Evolutionary conservation across 2,329 filamentous ascomycete species (phyloP).

Genomic region (Colletotrichum filicis): DNA sequence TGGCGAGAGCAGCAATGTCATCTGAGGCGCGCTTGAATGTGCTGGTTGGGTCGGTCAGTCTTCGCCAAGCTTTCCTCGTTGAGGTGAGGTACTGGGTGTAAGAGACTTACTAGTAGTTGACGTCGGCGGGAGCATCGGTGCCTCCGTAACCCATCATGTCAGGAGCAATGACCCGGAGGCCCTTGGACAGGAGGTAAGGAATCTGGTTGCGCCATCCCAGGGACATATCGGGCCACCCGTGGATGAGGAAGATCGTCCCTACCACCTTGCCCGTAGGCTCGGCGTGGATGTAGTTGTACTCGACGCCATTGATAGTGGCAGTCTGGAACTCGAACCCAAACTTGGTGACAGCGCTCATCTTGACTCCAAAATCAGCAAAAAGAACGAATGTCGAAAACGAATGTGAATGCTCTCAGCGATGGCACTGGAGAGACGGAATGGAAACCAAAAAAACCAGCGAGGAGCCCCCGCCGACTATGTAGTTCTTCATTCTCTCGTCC

Average conservation of each 20-base stretch:
- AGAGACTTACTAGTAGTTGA: constrained; percentile 19
- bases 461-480: constrained; percentile 32
- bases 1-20: constrained; percentile 76
- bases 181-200: constrained; percentile 72
- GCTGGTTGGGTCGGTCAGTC: constrained; percentile 62
- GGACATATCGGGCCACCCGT: constrained; percentile 80
- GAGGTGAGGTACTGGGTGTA: too few species aligned
- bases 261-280: constrained; percentile 50
- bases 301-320: constrained; percentile 55
- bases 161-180: constrained; percentile 77
- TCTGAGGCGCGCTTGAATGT: constrained; percentile 75
- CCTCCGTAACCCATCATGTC: constrained; percentile 84
- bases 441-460: neutral
- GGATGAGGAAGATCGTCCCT: constrained; percentile 59
- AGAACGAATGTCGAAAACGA: neutral
- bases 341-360: neutral
- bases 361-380: neutral
- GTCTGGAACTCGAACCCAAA: constrained; percentile 13
- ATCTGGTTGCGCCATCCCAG: constrained; percentile 86
- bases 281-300: constrained; percentile 69
- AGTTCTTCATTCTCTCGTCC: neutral
- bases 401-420: neutral
- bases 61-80: neutral
- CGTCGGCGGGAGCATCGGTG: constrained; percentile 69
- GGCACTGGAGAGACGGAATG: neutral